phyloP scores from a whole-genome alignment of 306 rosid species.

The Trifolium fragiferum region DNA sequence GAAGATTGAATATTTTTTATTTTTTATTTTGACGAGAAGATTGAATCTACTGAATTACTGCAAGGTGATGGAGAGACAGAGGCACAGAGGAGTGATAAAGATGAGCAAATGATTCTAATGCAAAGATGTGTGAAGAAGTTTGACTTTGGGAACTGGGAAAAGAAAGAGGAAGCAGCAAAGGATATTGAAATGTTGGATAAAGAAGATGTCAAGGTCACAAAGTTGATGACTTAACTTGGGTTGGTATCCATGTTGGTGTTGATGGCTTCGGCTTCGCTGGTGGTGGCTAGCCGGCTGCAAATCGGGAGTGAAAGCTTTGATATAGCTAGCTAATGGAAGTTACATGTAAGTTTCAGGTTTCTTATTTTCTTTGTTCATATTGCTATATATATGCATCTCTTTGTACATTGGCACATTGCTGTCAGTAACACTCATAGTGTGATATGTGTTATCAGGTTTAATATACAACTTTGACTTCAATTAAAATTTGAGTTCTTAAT shows the following conservation, averaged over 20 bases:
- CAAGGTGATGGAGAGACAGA: neutral
- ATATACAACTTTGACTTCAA: too few species aligned
- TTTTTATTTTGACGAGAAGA: too few species aligned
- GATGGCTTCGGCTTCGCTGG: slow-evolving; percentile 56
- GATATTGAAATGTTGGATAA: slow-evolving; percentile 55
- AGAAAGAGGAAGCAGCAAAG: slow-evolving; percentile 67
- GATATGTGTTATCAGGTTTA: too few species aligned
- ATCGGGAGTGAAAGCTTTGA: slow-evolving; percentile 48
- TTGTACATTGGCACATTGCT: neutral
- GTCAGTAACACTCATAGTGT: too few species aligned
- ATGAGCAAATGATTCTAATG: slow-evolving; percentile 36
- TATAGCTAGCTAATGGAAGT: slow-evolving; percentile 62
- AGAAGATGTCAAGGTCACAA: slow-evolving; percentile 58
- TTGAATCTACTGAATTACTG: neutral
- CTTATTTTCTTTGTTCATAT: neutral
- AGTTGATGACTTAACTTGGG: slow-evolving; percentile 61
- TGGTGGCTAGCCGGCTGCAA: slow-evolving; percentile 35
- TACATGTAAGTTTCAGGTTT: slow-evolving; percentile 55
- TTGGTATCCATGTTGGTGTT: slow-evolving; percentile 70
- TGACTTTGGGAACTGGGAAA: slow-evolving; percentile 77
- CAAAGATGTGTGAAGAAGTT: slow-evolving; percentile 74
- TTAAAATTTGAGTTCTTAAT: too few species aligned
- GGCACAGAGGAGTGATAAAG: neutral
- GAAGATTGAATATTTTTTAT: neutral
- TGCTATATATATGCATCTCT: slow-evolving; percentile 21